Base-by-base conservation (phyloP, 2,329 filamentous ascomycete species). In the Hortaea werneckii region DNA sequence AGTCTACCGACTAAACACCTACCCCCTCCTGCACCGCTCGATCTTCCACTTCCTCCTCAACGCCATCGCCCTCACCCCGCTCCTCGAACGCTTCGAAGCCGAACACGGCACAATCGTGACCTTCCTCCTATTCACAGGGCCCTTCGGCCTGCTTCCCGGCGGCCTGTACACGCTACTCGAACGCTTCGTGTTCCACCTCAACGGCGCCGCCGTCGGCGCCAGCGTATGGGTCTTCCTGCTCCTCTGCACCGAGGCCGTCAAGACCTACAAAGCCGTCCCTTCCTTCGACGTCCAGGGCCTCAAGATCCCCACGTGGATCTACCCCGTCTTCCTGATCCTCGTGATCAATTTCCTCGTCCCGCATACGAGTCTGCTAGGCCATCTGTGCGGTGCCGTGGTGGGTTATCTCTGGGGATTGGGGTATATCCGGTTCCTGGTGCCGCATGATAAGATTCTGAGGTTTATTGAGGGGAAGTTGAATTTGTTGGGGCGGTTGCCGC, bases 1-100 rank as follows among this genome's bases (percentile, higher is more conserved):
- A 95, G 89, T 94, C 71, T 90, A 95, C 67, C 82, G 92, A 50
- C 76, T 94, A 32, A 95, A 95, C 63, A 94, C 90, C 0, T 98
- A 87, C 61, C 87, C 89, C 1, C 72, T 98, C 46, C 80, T 95
- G 49, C 92, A 98, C 63, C 66, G 80, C 39, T 84, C 83, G 57
- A 76, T 94, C 63, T 72, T 95, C 56, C 92, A 96, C 66, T 76
- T 83, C 50, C 60, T 89, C 44, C 70, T 94, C 61, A 95, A 96
- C 66, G 65, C 87, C 26, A 43, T 94, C 52, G 85, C 87, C 20
- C 65, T 96, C 51, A 82, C 83, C 35, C 92, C 92, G n/a, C 72
- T 98, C 43, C 70, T 98, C 64, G 90, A 95, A 67, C 79, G 89
- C 50, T 98, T 96, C 66, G 92, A 98, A 70, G 78, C 79, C 51